phyloP scores from a whole-genome alignment of 768 basidiomycete genomes.

The Tricholoma hemisulphureum region DNA sequence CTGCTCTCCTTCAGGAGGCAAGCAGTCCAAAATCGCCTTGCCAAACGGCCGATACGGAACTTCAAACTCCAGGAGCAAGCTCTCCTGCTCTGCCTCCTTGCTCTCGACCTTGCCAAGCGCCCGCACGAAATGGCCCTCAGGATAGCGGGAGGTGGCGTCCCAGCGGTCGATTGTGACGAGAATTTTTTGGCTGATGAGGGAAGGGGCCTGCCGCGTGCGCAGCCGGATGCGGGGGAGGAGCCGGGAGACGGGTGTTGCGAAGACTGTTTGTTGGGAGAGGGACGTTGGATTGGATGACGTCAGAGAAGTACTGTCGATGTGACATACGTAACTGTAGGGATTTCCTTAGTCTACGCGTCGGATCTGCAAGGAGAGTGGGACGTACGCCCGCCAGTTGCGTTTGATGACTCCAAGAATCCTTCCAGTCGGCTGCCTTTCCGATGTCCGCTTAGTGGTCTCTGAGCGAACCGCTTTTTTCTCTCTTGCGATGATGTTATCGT shows the following conservation, averaged over 20 bases:
- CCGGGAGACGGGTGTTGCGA: slow-evolving; percentile 90
- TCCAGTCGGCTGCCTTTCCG: slow-evolving; percentile 87
- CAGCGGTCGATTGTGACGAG: slow-evolving; percentile 94
- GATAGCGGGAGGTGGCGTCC: slow-evolving; percentile 84
- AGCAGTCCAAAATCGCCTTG: slow-evolving; percentile 88
- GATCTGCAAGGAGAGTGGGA: slow-evolving; percentile 17
- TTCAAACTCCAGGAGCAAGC: slow-evolving; percentile 89
- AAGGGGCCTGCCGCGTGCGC: slow-evolving; percentile 90
- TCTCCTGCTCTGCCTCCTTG: slow-evolving; percentile 96
- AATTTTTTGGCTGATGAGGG: slow-evolving; percentile 89
- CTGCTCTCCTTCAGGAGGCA: slow-evolving; percentile 83
- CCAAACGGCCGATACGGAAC: slow-evolving; percentile 96
- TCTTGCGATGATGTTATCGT: slow-evolving; percentile 35
- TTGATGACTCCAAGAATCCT: slow-evolving; percentile 89
- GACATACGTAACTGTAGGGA: slow-evolving; percentile 77
- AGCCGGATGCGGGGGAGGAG: slow-evolving; percentile 91
- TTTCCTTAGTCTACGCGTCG: background rate
- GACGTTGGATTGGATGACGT: slow-evolving; percentile 77
- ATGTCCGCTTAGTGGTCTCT: slow-evolving; percentile 34
- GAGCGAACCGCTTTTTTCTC: slow-evolving; percentile 42
- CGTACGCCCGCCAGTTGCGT: slow-evolving; percentile 92
- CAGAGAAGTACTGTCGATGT: slow-evolving; percentile 87
- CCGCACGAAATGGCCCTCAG: slow-evolving; percentile 95
- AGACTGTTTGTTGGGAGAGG: slow-evolving; percentile 84
- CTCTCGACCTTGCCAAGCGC: slow-evolving; percentile 87